These are phyloP conservation scores for Pythium scleroteichum DNA, from an alignment of 352 stramenopile species.

Conservation along the genomic window DNA sequence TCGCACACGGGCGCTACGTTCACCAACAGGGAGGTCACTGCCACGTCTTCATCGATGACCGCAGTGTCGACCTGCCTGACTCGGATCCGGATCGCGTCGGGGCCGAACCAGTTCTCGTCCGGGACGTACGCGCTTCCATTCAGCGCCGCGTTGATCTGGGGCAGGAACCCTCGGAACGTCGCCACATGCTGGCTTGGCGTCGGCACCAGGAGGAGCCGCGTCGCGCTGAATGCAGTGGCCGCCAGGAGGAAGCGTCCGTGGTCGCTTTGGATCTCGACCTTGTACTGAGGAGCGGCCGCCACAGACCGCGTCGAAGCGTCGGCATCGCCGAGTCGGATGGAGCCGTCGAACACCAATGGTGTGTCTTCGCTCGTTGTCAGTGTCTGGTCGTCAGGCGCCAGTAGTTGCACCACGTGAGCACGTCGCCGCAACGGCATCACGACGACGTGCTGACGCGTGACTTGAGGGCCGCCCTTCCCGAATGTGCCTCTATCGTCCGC, in stretches of 20 bases:
- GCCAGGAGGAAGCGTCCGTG: slow-evolving; percentile 19
- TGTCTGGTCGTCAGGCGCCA: slow-evolving; percentile 24
- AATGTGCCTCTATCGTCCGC: slow-evolving; percentile 58
- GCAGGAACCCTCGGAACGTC: slow-evolving; percentile 46
- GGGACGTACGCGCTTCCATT: slow-evolving; percentile 54
- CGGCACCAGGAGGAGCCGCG: slow-evolving; percentile 7
- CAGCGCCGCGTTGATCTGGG: slow-evolving; percentile 55
- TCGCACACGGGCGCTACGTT: slow-evolving; percentile 61
- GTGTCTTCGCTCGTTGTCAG: slow-evolving; percentile 45
- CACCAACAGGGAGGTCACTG: slow-evolving; percentile 31
- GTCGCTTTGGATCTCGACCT: slow-evolving; percentile 7
- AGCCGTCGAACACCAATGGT: slow-evolving; percentile 32
- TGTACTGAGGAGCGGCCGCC: slow-evolving; percentile 9
- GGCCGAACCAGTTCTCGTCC: slow-evolving; percentile 53
- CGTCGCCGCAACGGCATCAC: slow-evolving; percentile 37
- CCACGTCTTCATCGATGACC: not conserved
- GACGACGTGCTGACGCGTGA: slow-evolving; percentile 35
- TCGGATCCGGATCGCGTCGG: slow-evolving; percentile 44
- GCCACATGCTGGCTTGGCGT: slow-evolving; percentile 25
- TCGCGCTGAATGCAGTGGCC: not conserved
- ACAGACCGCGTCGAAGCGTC: slow-evolving; percentile 11
- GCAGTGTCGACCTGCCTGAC: slow-evolving; percentile 26
- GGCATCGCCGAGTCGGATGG: slow-evolving; percentile 19
- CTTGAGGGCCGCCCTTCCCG: slow-evolving; percentile 49
- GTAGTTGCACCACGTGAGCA: slow-evolving; percentile 27